phyloP scores from a whole-genome alignment of 2,329 filamentous ascomycete species.

The Polychaeton citri region DNA sequence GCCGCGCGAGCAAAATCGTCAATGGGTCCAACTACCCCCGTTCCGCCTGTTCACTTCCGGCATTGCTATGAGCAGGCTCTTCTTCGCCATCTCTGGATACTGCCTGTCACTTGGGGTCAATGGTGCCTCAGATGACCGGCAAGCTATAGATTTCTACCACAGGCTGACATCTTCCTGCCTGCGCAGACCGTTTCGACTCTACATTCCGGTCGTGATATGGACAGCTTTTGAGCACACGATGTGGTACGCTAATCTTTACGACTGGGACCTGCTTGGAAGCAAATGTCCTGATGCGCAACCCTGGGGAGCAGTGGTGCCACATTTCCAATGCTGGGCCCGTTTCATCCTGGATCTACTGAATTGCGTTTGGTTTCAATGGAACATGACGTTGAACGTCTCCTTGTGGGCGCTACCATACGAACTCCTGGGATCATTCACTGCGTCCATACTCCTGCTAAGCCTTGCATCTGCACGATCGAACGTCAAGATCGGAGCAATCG shows the following conservation, averaged over 20 bases:
- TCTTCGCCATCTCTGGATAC: constrained; percentile 50
- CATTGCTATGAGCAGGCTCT: constrained; percentile 42
- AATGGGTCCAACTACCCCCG: constrained; percentile 37
- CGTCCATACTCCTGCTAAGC: constrained; percentile 1
- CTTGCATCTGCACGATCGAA: background rate
- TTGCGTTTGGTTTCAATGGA: constrained; percentile 1
- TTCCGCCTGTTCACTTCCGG: constrained; percentile 38
- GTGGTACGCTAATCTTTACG: constrained; percentile 1
- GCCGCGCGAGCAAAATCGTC: constrained; percentile 2
- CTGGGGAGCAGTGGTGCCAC: background rate
- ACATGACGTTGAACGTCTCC: constrained; percentile 1
- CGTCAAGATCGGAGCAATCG: background rate
- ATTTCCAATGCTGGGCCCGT: background rate
- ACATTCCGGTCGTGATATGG: constrained; percentile 1
- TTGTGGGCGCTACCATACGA: constrained; percentile 2
- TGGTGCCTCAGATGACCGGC: background rate
- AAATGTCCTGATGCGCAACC: constrained; percentile 2
- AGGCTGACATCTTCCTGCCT: constrained; percentile 2
- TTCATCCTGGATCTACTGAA: constrained; percentile 1
- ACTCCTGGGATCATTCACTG: constrained; percentile 1
- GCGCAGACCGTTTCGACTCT: constrained; percentile 2
- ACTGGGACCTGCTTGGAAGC: background rate
- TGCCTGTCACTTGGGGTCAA: constrained; percentile 31
- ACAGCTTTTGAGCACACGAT: background rate
- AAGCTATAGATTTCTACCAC: constrained; percentile 1